Base-by-base conservation (phyloP, 2,329 filamentous ascomycete species). In the Microdochium bolleyi region DNA sequence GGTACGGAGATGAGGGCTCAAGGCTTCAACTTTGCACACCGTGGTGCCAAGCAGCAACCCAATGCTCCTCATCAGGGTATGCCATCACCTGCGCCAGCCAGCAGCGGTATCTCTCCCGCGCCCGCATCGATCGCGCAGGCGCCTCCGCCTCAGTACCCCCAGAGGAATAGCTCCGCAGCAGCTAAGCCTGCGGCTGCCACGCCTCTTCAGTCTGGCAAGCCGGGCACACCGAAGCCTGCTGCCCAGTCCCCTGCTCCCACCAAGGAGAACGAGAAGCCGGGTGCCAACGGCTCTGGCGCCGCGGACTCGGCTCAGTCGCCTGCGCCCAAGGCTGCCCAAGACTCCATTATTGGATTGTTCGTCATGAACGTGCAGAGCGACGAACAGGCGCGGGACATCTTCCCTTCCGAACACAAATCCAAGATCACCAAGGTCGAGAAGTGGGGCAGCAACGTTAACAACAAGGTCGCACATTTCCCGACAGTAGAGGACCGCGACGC, bases 1-100 rank as follows among this genome's bases (percentile, higher is more conserved):
- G 94, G 92, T 49, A 99, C 94, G 0, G 94, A 99, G 73, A 99
- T 99, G 94, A 85, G 91, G 57, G 94, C 94, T 22, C 94, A 99
- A 66, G 94, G 94, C 44, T 99, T 99, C 81, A 99, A 99, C 79
- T 99, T 99, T 70, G 91, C 94, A 24, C 94, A 99, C 70, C 87
- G 94, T 62, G 89, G 88, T 58, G 85, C 88, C 53, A 97, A 97
- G 76, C 84, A 88, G 66, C 77, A 77, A 57, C 67, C 71, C 25
- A 71, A 68, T 19, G 61, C 66, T 62, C 69, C 70, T 56, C 16
- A 19, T 19, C 67, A 70, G 55, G 64, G 57, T 62, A 66, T 65
- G 22, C 65, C 63, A 11, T 68, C 64, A 22, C 68, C 70, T 55
- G 64, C 69, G 58, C 70, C 66, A 52, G 66, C 59, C 21, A 62